Evolutionary conservation across 345 rosid genomes (phyloP).

Genomic region (Brassica rapa): DNA sequence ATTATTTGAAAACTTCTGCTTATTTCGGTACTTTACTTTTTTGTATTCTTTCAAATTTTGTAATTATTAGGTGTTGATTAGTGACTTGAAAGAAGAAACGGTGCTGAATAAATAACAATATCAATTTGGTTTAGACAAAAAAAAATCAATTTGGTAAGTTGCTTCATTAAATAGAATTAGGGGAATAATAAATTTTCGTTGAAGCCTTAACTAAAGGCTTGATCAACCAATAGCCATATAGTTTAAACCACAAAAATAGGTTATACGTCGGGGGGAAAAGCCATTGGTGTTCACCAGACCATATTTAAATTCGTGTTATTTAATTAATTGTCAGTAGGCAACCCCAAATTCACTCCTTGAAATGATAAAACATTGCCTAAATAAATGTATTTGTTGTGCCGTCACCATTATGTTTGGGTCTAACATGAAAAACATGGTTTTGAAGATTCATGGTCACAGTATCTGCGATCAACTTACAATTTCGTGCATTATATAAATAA

Average conservation of each 20-base stretch:
- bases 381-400: constrained; percentile 12
- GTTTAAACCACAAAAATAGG: constrained; percentile 26
- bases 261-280: constrained; percentile 26
- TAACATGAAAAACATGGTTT: neutral
- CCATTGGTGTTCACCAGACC: constrained; percentile 31
- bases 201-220: constrained; percentile 19
- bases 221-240: constrained; percentile 22
- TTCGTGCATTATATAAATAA: neutral
- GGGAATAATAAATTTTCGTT: neutral
- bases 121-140: neutral
- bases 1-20: neutral
- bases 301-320: constrained; percentile 21
- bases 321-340: constrained; percentile 11
- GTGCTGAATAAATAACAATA: constrained; percentile 13
- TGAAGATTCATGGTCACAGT: neutral
- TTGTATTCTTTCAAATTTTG: neutral
- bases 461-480: neutral
- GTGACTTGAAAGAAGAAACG: neutral
- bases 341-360: constrained; percentile 22
- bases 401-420: constrained; percentile 5
- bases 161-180: neutral
- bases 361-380: constrained; percentile 12
- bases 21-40: constrained; percentile 11
- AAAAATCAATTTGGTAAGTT: constrained; percentile 8
- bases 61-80: constrained; percentile 16